Percentiles rank a stretch among this genome's conserved stretches.
Conservation (phyloP, 441 rosid species). For the Rhodomyrtus psidioides region DNA sequence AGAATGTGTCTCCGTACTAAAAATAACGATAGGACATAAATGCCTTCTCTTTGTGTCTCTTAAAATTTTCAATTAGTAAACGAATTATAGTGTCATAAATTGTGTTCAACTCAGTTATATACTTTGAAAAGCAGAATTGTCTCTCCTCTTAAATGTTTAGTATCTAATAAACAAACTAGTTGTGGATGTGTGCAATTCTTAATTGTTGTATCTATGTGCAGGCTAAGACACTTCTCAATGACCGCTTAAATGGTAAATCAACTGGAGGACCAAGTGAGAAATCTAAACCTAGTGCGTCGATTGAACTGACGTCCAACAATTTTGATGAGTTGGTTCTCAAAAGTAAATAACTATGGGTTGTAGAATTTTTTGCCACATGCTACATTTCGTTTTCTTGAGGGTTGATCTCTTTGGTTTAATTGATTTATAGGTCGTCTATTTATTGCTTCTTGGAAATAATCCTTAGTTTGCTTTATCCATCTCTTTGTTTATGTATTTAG, state of each 20-base stretch:
- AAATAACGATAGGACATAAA: not conserved
- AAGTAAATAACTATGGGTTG: constrained; percentile 95
- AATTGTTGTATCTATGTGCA: constrained; percentile 12
- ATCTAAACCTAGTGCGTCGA: constrained; percentile 72
- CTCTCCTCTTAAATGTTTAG: not conserved
- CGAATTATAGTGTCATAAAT: not conserved
- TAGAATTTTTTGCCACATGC: constrained; percentile 99
- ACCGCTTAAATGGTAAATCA: constrained; percentile 80
- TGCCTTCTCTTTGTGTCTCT: not conserved
- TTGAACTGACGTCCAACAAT: constrained; percentile 69
- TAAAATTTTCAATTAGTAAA: not conserved
- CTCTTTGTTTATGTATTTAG: not conserved
- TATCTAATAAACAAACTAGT: not conserved
- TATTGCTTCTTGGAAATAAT: not conserved
- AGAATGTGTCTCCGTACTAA: not conserved
- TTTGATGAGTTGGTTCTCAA: constrained; percentile 89
- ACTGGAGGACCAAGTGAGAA: constrained; percentile 70
- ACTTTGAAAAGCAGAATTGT: not conserved
- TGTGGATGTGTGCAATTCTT: not conserved
- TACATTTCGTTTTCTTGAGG: constrained; percentile 21
- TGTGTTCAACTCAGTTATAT: not conserved
- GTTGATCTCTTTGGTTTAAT: not conserved
- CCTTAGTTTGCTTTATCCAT: not conserved
- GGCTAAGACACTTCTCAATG: constrained; percentile 80
- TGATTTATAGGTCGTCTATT: not conserved